Evolutionary conservation across 192 early-diverging fungal genomes (phyloP), one percentile per base, ranked within the genome.

Genomic region (Paraglomus occultum): DNA sequence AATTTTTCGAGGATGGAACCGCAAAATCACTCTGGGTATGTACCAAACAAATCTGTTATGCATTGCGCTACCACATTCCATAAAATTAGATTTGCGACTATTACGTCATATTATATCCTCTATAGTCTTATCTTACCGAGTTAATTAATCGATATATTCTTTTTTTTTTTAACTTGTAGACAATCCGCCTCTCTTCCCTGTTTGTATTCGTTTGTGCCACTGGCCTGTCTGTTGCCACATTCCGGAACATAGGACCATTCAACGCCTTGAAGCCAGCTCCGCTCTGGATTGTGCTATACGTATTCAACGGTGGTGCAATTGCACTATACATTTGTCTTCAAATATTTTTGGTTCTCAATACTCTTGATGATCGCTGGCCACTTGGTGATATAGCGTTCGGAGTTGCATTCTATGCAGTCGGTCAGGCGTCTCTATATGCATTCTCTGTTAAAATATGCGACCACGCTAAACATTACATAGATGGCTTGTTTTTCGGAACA

Each of bases 1-100:
- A 96, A 82, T 99, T 93, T 89, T 87, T 91, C 10, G 94, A 99
- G 73, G 96, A 99, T 77, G 95, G 96, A 69, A 97, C 95, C 4
- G 84, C 92, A 8, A 72, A 87, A 64, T 97, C 96, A 11, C 88
- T 99, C 57, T 98, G 96, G 95, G 79, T 83, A 77, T 73, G 59
- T 48, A 64, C 38, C 15, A 17, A 51, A 17, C 18, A 15, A 15
- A 51, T n/a, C 49, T 12, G 49, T 50, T 17, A 15, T 18, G 15
- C 15, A 51, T 1, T 15, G 18, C 51, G 18, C 15, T 51, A 51
- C 18, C 51, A 51, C 15, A 51, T 51, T 12, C n/a, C n/a, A n/a
- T 11, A 50, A n/a, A 50, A 12, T n/a, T 17, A 51, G 3, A 40
- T 53, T 23, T 71, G 23, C 8, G 0, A 6, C 31, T 46, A 14